phyloP scores from a whole-genome alignment of 305 asterid species.

The Nicotiana rustica region DNA sequence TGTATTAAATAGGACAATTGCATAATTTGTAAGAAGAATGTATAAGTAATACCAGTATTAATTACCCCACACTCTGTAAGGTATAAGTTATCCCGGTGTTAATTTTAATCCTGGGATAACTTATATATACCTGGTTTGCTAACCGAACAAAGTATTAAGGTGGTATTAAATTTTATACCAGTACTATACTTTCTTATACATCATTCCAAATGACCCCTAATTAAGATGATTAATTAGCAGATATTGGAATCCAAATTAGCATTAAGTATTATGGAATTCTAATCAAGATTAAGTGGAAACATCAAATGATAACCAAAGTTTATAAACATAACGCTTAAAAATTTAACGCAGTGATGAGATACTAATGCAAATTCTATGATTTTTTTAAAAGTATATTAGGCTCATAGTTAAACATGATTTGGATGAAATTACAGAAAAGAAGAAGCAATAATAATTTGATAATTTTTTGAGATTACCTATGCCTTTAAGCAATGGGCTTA shows the following conservation, averaged over 20 bases:
- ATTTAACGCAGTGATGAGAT: not conserved
- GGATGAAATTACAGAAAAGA: not conserved
- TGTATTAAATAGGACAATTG: too few relatives aligned
- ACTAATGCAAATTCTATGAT: not conserved
- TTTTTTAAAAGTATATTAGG: not conserved
- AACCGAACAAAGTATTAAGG: too few relatives aligned
- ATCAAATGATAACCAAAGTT: not conserved
- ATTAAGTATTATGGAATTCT: not conserved
- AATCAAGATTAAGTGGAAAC: not conserved
- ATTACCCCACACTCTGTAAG: too few relatives aligned
- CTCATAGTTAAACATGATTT: not conserved
- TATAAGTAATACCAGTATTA: too few relatives aligned
- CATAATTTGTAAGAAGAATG: too few relatives aligned
- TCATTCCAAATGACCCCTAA: too few relatives aligned
- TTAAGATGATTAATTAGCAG: not conserved
- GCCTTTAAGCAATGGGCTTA: not conserved
- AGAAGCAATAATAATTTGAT: not conserved
- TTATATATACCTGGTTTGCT: too few relatives aligned
- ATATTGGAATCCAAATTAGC: not conserved
- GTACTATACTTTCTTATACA: too few relatives aligned
- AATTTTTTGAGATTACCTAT: not conserved
- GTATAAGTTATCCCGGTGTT: too few relatives aligned
- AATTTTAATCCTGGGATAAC: too few relatives aligned
- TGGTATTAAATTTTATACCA: too few relatives aligned
- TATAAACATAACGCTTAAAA: not conserved